Conservation (phyloP, 2,329 filamentous ascomycete species). For the Botryotinia globosa region DNA sequence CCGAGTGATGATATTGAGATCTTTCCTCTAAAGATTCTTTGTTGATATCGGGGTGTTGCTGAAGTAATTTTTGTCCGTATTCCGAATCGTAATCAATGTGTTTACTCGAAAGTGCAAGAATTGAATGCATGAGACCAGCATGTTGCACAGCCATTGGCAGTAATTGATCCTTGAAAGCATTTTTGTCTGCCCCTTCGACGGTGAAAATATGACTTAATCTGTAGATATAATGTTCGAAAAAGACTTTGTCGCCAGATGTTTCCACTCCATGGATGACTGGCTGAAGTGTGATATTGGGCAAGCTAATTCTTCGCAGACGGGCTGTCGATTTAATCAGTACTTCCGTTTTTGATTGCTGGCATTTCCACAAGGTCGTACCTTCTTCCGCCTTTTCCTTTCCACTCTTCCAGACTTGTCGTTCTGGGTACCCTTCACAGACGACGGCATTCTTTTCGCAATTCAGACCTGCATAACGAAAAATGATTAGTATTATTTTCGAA, state of each 20-base stretch:
- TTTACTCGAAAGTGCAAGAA: slow-evolving; percentile 78
- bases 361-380: slow-evolving; percentile 44
- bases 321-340: slow-evolving; percentile 43
- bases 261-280: slow-evolving; percentile 79
- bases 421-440: slow-evolving; percentile 84
- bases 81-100: slow-evolving; percentile 63
- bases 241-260: slow-evolving; percentile 72
- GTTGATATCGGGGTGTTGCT: slow-evolving; percentile 48
- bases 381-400: slow-evolving; percentile 72
- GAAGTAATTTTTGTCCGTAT: slow-evolving; percentile 53
- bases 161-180: slow-evolving; percentile 82
- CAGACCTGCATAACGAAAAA: slow-evolving; percentile 52
- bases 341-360: slow-evolving; percentile 28
- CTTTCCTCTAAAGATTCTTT: slow-evolving; percentile 48
- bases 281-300: slow-evolving; percentile 56
- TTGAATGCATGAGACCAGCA: slow-evolving; percentile 83
- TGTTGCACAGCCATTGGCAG: slow-evolving; percentile 78
- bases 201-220: slow-evolving; percentile 78
- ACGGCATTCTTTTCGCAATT: slow-evolving; percentile 95
- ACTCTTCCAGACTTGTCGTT: slow-evolving; percentile 83
- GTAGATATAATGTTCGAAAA: slow-evolving; percentile 80
- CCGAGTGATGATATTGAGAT: slow-evolving; percentile 54
- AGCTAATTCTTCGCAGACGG: slow-evolving; percentile 47
- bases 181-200: slow-evolving; percentile 71
- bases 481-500: background rate